Evolutionary conservation across 208 protist genomes (phyloP).

Genomic region (Sergeia podlipaevii): DNA sequence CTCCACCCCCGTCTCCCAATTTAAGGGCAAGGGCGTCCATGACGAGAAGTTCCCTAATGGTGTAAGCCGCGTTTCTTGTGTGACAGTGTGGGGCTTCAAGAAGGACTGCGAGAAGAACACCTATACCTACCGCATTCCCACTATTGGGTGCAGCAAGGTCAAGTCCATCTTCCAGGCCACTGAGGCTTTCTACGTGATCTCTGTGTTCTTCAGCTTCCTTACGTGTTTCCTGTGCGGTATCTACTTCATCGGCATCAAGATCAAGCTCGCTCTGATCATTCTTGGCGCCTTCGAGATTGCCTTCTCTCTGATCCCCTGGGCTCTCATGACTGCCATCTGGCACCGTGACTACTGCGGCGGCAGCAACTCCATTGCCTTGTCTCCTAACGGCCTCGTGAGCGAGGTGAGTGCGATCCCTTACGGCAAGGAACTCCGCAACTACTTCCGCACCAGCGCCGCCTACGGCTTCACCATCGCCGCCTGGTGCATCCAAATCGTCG

Average conservation of each 20-base stretch:
- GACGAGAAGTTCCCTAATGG: too few relatives aligned
- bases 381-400: constrained; percentile 7
- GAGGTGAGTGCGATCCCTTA: constrained; percentile 20
- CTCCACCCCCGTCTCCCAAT: constrained; percentile 50
- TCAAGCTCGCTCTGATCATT: constrained; percentile 16
- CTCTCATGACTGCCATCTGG: constrained; percentile 46
- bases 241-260: constrained; percentile 27
- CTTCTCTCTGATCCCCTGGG: constrained; percentile 42
- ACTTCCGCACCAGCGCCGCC: constrained; percentile 38
- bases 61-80: constrained; percentile 32
- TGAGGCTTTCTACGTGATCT: constrained; percentile 60
- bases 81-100: constrained; percentile 53
- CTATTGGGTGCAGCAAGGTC: constrained; percentile 9
- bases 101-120: constrained; percentile 24
- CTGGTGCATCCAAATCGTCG: constrained; percentile 38
- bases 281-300: constrained; percentile 18
- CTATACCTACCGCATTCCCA: constrained; percentile 13
- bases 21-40: constrained; percentile 34
- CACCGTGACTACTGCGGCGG: constrained; percentile 25
- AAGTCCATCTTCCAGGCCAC: constrained; percentile 41
- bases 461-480: constrained; percentile 39
- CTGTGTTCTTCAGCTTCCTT: constrained; percentile 33
- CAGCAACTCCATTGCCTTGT: neutral
- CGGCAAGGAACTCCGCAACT: constrained; percentile 15
- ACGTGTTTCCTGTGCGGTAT: constrained; percentile 16